These are phyloP conservation scores for Geopyxis carbonaria DNA, from an alignment of 495 filamentous ascomycete genomes.

Conservation along the genomic window DNA sequence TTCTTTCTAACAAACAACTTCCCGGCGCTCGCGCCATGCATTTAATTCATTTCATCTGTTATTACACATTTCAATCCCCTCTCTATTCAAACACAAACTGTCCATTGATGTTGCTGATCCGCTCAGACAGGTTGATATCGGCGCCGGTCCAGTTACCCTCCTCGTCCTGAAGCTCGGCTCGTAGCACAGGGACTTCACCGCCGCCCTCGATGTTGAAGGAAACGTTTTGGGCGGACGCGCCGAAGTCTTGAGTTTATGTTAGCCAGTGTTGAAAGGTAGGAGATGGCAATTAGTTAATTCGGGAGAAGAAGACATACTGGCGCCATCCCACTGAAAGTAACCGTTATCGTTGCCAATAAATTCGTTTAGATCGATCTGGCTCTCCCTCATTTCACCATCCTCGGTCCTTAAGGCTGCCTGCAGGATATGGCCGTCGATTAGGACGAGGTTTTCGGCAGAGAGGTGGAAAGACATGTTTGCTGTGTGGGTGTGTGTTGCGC, in stretches of 20 bases:
- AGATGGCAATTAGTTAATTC: background rate
- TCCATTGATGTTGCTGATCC: constrained; percentile 29
- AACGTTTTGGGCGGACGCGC: constrained; percentile 22
- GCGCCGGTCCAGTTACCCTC: constrained; percentile 20
- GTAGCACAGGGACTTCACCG: constrained; percentile 27
- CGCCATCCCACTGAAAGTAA: constrained; percentile 30
- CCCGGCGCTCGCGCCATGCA: too few species aligned
- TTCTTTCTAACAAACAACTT: too few species aligned
- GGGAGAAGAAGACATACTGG: background rate
- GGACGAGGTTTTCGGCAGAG: constrained; percentile 19
- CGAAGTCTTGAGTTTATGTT: constrained; percentile 21
- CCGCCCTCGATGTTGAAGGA: constrained; percentile 27
- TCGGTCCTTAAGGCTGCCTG: constrained; percentile 12
- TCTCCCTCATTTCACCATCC: constrained; percentile 21
- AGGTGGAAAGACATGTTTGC: constrained; percentile 29
- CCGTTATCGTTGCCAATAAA: constrained; percentile 30
- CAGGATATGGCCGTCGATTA: constrained; percentile 26
- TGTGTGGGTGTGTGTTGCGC: constrained; percentile 3
- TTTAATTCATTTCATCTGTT: too few species aligned
- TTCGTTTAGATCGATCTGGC: constrained; percentile 24
- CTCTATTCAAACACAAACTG: constrained; percentile 15
- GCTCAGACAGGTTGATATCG: constrained; percentile 32
- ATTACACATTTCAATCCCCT: background rate
- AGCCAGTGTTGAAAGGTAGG: background rate
- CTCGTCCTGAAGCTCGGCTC: constrained; percentile 22